Evolutionary conservation across 805 yeast species (phyloP), one percentile per base, ranked within the genome.

Genomic region (Limtongozyma cylindracea): DNA sequence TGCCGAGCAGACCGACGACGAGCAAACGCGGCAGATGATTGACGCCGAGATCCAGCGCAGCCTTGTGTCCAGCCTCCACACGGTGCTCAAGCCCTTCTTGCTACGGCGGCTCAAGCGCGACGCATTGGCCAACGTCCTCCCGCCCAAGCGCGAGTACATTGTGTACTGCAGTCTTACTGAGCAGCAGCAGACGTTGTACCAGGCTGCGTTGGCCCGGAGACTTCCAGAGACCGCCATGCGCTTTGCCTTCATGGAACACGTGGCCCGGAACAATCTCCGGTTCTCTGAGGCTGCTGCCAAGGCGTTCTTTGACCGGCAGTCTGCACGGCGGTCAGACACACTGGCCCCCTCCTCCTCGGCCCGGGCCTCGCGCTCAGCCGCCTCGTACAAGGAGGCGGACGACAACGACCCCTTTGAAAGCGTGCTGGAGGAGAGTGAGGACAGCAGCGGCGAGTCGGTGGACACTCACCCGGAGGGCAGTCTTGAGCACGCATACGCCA

Each of bases 81-180:
- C 88, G 0, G 80, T 88, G 23, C 48, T 84, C 29, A 68, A 78
- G 33, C 98, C 98, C 0, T 84, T 88, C 33, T 42, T 84, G 12
- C 50, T 84, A 20, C 55, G 98, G 34, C 53, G 98, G 26, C 46
- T 84, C 39, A 84, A 84, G 38, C 59, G 53, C 24, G 70, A 64
- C 25, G 93, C 76, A 1, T 49, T 53, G 3, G 54, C 52, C 14
- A 5, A 13, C 6, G 55, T 56, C 19, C 48, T 88, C 24, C 96
- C 95, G 1, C 73, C 84, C 1, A 88, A 88, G 42, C 65, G 88
- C 28, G 98, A 84, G 42, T 84, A 78, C 35, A 59, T 77, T 19
- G 52, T 84, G 2, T 78, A 74, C 40, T 61, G 77, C 5, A 61
- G 70, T 3, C 41, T 84, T 25, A 59, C 84, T 0, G 40, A 49